A percentile compares a stretch with the other conserved stretches of the same genome.
phyloP scores from a whole-genome alignment of 2,329 filamentous ascomycete genomes.

The Arthrobotrys entomopaga region DNA sequence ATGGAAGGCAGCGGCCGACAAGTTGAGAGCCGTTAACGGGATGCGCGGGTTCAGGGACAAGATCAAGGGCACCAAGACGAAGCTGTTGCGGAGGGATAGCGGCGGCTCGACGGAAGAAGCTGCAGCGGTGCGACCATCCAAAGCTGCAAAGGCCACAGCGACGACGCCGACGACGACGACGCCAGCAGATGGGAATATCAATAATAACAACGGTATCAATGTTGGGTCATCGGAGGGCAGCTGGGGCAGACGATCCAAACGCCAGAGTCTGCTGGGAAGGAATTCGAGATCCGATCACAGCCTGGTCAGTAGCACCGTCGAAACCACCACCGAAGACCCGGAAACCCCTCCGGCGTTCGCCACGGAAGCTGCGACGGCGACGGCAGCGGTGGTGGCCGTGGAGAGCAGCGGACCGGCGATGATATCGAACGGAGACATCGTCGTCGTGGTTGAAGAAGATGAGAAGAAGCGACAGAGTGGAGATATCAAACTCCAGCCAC shows the following conservation, averaged over 20 bases:
- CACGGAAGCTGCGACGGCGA: not conserved
- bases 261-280: slow-evolving; percentile 39
- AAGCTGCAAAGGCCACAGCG: slow-evolving; percentile 35
- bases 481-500: slow-evolving; percentile 32
- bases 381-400: not conserved
- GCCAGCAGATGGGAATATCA: no score
- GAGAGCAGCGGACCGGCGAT: not conserved
- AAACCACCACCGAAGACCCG: slow-evolving; percentile 46
- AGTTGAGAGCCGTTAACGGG: slow-evolving; percentile 54
- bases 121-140: slow-evolving; percentile 41
- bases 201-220: not conserved
- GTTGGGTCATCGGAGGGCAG: slow-evolving; percentile 22
- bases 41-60: slow-evolving; percentile 54
- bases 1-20: slow-evolving; percentile 55
- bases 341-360: slow-evolving; percentile 30
- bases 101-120: slow-evolving; percentile 51
- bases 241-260: slow-evolving; percentile 51
- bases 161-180: not conserved
- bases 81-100: slow-evolving; percentile 53
- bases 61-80: slow-evolving; percentile 55
- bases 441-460: slow-evolving; percentile 45
- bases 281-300: slow-evolving; percentile 53
- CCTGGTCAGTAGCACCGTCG: slow-evolving; percentile 41
- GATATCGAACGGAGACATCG: slow-evolving; percentile 31
- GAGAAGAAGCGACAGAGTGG: slow-evolving; percentile 36